Evolutionary conservation across 1,284 basidiomycete genomes (phyloP), one percentile per base, ranked within the genome.

Genomic region (Athelia psychrophila): DNA sequence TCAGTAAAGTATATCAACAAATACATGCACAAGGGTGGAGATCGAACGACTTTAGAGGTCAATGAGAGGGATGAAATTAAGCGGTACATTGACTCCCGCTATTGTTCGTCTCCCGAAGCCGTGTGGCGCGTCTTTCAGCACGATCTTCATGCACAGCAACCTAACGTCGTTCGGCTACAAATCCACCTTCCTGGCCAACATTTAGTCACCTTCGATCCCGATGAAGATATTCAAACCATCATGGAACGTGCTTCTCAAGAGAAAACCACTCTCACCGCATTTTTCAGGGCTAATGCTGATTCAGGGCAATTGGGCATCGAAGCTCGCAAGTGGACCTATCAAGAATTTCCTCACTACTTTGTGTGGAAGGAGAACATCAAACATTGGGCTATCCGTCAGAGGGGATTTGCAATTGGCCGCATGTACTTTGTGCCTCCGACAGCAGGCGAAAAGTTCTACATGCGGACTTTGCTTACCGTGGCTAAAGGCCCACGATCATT

Each of bases 11-110:
- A 76, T 20, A 64, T 75, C 8, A 60, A 66, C 61, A 78, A 78
- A 42, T 78, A 78, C 52, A 65, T 77, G 5, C 67, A 73, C 58
- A 78, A 78, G 54, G 74, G 73, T 4, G 50, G 56, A 51, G 69
- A 78, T 54, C 30, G 52, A n/a, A 59, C 64, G 3, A 63, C 63
- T 3, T 0, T 69, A 2, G 57, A 10, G 10, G 33, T 35, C 12
- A 10, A 35, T 12, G 33, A 35, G 10, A 35, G 10, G n/a, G 33
- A 35, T 35, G 33, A 35, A n/a, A 35, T 35, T 12, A 12, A 10
- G 33, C 12, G n/a, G 10, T n/a, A 35, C 33, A 35, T 35, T 12
- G 33, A n/a, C 33, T 10, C 33, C 33, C 33, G 33, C n/a, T 35
- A 35, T n/a, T 10, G 10, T n/a, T 10, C 12, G 10, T n/a, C 33